Conservation (phyloP, 2,329 filamentous ascomycete species). For the Ceratocystis papillata region DNA sequence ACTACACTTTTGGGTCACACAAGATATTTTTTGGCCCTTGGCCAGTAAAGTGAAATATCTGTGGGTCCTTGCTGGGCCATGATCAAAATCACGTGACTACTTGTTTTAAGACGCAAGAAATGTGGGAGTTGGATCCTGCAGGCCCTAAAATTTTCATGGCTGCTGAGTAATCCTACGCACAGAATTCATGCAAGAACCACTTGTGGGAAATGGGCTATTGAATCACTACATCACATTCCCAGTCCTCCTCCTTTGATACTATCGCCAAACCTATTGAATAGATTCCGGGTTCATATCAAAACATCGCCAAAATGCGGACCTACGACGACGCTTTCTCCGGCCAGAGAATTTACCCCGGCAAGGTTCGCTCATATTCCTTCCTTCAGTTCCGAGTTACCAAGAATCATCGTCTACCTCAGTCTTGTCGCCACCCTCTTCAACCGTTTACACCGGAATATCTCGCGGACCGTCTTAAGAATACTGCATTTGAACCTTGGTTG, state of each 20-base stretch:
- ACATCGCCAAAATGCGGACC: constrained; percentile 46
- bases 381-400: constrained; percentile 11
- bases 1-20: neutral
- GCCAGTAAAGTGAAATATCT: neutral
- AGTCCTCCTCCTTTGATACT: constrained; percentile 31
- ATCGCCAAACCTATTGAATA: constrained; percentile 35
- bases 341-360: constrained; percentile 57
- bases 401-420: constrained; percentile 8
- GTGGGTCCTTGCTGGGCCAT: neutral
- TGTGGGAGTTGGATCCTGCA: constrained; percentile 30
- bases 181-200: constrained; percentile 22
- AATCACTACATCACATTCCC: constrained; percentile 24
- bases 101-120: constrained; percentile 17
- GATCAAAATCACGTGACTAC: constrained; percentile 12
- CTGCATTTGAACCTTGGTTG: neutral
- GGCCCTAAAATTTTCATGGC: constrained; percentile 26
- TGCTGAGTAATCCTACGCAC: constrained; percentile 24
- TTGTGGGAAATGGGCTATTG: constrained; percentile 24
- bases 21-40: neutral
- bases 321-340: constrained; percentile 58
- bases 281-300: constrained; percentile 35
- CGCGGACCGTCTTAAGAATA: constrained; percentile 4
- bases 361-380: constrained; percentile 40
- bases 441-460: neutral
- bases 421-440: constrained; percentile 7